These are phyloP conservation scores for Nemania bipapillata DNA, from an alignment of 2,329 filamentous ascomycete species.

Conservation along the genomic window DNA sequence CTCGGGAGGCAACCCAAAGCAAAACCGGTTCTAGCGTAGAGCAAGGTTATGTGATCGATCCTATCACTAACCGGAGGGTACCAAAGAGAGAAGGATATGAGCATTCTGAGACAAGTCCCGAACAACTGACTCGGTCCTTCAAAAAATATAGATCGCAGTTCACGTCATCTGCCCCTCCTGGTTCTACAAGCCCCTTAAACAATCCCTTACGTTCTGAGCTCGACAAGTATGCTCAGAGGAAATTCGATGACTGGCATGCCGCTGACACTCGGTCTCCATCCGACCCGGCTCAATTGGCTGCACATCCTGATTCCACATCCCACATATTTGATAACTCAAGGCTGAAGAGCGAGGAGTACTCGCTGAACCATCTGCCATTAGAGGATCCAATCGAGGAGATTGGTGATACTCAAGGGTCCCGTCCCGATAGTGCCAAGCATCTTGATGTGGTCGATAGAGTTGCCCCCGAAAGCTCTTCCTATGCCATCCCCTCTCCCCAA, in stretches of 20 bases:
- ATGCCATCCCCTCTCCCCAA: constrained; percentile 46
- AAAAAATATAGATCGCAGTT: constrained; percentile 54
- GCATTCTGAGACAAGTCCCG: constrained; percentile 26
- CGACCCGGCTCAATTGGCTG: background rate
- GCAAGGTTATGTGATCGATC: constrained; percentile 62
- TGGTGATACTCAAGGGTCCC: constrained; percentile 53
- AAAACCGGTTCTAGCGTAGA: constrained; percentile 26
- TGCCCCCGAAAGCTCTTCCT: constrained; percentile 51
- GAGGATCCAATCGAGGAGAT: constrained; percentile 49
- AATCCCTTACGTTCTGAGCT: constrained; percentile 54
- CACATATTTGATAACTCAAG: constrained; percentile 23
- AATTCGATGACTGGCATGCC: constrained; percentile 48
- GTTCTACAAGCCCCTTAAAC: constrained; percentile 51
- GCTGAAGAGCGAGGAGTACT: constrained; percentile 49
- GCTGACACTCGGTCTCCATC: constrained; percentile 8
- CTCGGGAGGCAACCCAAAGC: constrained; percentile 10
- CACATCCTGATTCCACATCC: background rate
- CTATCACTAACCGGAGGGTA: constrained; percentile 68
- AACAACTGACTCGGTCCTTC: constrained; percentile 50
- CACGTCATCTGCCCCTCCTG: constrained; percentile 43
- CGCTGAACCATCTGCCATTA: constrained; percentile 49
- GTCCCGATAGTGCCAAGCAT: constrained; percentile 40
- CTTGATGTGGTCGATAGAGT: constrained; percentile 43
- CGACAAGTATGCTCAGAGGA: constrained; percentile 50
- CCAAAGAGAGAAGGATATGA: constrained; percentile 44